Evolutionary conservation across 176 grass and related monocot species (phyloP).

Genomic region (Phoenix roebelenii): DNA sequence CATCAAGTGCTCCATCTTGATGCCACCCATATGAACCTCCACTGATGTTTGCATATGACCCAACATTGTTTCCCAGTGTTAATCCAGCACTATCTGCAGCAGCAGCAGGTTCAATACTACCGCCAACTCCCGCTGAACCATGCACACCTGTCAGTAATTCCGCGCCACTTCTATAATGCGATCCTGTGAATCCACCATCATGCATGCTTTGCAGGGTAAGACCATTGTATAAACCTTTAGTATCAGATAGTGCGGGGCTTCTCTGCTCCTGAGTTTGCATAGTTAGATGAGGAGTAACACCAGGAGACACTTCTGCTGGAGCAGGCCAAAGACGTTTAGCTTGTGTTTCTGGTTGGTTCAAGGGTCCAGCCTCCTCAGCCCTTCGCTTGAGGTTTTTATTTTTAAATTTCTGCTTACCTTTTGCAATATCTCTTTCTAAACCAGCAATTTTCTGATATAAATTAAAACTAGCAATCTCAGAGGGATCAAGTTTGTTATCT

Average conservation of each 20-base stretch:
- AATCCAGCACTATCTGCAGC: background rate
- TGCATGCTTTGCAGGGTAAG: background rate
- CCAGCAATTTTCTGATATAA: conserved; percentile 23
- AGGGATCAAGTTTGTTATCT: conserved; percentile 23
- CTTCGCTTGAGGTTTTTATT: conserved; percentile 15
- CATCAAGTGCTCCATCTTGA: background rate
- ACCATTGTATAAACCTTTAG: background rate
- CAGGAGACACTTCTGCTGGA: background rate
- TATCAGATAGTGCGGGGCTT: background rate
- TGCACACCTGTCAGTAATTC: background rate
- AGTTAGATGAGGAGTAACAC: background rate
- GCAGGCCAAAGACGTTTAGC: conserved; percentile 6
- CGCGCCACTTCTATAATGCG: background rate
- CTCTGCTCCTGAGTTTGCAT: background rate
- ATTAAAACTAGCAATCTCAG: conserved; percentile 23
- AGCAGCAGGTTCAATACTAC: background rate
- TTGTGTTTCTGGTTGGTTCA: background rate
- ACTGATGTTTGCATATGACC: background rate
- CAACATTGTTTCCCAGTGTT: conserved; percentile 2
- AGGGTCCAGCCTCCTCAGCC: conserved; percentile 5
- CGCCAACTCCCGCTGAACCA: background rate
- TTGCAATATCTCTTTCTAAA: conserved; percentile 26
- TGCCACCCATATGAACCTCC: background rate
- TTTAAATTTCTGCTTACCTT: conserved; percentile 4
- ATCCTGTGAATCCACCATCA: background rate